Conservation (phyloP, 768 basidiomycete genomes). For the Obba rivulosa region DNA sequence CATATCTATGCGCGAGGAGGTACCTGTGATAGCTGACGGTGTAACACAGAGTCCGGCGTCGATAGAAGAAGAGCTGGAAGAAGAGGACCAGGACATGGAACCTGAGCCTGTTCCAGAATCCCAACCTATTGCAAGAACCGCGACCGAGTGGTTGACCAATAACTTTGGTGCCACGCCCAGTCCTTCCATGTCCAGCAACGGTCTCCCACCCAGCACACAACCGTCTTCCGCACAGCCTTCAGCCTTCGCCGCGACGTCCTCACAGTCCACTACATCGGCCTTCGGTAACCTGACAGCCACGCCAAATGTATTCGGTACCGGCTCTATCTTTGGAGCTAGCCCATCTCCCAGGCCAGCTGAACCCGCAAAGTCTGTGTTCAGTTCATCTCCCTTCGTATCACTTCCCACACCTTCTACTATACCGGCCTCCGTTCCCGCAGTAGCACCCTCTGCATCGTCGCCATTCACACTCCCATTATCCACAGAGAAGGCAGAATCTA, state of each 20-base stretch:
- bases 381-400: not conserved
- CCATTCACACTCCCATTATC: not conserved
- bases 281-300: slow-evolving; percentile 30
- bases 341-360: slow-evolving; percentile 3
- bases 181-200: slow-evolving; percentile 7
- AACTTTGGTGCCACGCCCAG: slow-evolving; percentile 26
- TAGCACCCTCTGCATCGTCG: not conserved
- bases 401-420: not conserved
- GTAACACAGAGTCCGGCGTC: slow-evolving; percentile 14
- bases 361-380: slow-evolving; percentile 7
- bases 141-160: slow-evolving; percentile 28
- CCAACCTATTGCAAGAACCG: slow-evolving; percentile 13
- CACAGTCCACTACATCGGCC: slow-evolving; percentile 18
- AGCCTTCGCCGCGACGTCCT: slow-evolving; percentile 3
- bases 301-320: slow-evolving; percentile 30
- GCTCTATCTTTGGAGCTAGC: slow-evolving; percentile 13
- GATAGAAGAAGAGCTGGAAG: slow-evolving; percentile 16
- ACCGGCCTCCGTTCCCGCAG: slow-evolving; percentile 1
- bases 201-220: not conserved
- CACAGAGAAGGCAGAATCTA: not conserved
- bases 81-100: not conserved
- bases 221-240: slow-evolving; percentile 5
- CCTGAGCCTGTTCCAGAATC: slow-evolving; percentile 2
- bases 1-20: slow-evolving; percentile 24
- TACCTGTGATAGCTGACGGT: slow-evolving; percentile 16